Evolutionary conservation across 1,284 basidiomycete species (phyloP).

Genomic region (Cryptococcus jaspeensis): DNA sequence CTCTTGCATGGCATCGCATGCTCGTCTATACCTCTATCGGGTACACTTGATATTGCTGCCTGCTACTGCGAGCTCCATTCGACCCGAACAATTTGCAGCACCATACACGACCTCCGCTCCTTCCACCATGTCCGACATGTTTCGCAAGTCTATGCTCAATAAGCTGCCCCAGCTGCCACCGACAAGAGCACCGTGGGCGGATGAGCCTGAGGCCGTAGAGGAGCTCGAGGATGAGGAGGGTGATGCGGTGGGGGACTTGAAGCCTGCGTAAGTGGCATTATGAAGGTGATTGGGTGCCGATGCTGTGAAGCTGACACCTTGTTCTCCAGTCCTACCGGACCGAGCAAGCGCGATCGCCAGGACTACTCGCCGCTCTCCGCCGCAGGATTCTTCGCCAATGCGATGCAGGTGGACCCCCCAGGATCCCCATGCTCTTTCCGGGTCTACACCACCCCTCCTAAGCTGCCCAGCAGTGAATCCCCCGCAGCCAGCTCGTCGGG

Average conservation of each 20-base stretch:
- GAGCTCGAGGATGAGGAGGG: conserved; percentile 61
- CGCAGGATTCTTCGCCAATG: conserved; percentile 68
- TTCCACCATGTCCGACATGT: conserved; percentile 46
- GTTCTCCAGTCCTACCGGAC: conserved; percentile 18
- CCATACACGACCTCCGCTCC: not conserved
- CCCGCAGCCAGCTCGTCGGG: conserved; percentile 16
- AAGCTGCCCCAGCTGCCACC: conserved; percentile 42
- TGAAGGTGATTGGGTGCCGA: not conserved
- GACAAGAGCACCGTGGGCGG: conserved; percentile 47
- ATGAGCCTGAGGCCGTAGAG: conserved; percentile 54
- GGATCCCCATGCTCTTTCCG: conserved; percentile 64
- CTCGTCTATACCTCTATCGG: too few species aligned
- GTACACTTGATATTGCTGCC: too few species aligned
- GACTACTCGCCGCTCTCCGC: conserved; percentile 72
- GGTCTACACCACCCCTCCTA: conserved; percentile 67
- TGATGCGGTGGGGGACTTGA: conserved; percentile 64
- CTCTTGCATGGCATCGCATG: too few species aligned
- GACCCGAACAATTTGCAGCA: not conserved
- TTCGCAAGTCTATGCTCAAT: conserved; percentile 45
- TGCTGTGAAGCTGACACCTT: conserved; percentile 33
- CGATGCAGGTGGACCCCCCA: conserved; percentile 68
- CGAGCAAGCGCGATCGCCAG: not conserved
- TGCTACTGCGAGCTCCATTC: too few species aligned
- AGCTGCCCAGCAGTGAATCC: not conserved
- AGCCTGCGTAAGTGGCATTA: conserved; percentile 48